A percentile compares a stretch with the other conserved stretches of the same genome.
Conservation (phyloP, 768 basidiomycete species). For the Lactarius trivialis region DNA sequence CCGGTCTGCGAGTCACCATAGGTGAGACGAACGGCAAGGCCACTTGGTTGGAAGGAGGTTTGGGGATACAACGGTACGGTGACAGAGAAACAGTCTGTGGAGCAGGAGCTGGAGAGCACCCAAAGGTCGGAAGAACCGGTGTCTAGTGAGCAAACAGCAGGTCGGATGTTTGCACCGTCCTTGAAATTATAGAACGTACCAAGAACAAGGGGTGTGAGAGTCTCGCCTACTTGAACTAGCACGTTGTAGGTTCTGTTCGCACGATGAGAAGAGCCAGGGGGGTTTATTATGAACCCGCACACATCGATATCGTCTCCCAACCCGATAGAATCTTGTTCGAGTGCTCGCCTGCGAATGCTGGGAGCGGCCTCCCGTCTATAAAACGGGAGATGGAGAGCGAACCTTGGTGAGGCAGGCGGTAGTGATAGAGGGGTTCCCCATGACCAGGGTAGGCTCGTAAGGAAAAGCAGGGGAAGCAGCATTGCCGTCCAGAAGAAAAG, state of each 20-base stretch:
- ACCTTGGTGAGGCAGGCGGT: neutral
- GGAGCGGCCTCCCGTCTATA: conserved; percentile 1
- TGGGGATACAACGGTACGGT: conserved; percentile 46
- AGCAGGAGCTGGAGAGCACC: conserved; percentile 57
- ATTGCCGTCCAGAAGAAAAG: neutral
- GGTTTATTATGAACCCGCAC: conserved; percentile 34
- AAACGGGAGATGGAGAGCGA: conserved; percentile 13
- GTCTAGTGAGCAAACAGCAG: conserved; percentile 37
- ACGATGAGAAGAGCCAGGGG: neutral
- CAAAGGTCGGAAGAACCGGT: conserved; percentile 77
- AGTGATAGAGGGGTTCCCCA: conserved; percentile 1
- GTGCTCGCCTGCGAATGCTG: neutral
- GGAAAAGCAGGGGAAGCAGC: neutral
- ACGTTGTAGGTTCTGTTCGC: conserved; percentile 54
- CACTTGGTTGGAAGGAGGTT: conserved; percentile 39
- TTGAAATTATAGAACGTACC: conserved; percentile 35
- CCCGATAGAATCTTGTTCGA: conserved; percentile 34
- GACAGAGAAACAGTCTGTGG: conserved; percentile 33
- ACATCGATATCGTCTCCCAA: conserved; percentile 58
- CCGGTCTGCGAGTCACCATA: conserved; percentile 72
- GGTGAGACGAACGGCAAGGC: conserved; percentile 41
- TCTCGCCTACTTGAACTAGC: conserved; percentile 49
- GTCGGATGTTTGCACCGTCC: neutral
- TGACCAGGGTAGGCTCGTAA: conserved; percentile 1
- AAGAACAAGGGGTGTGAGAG: conserved; percentile 48